Base-by-base conservation (phyloP, 768 basidiomycete species). In the Naganishia vaughanmartiniae region DNA sequence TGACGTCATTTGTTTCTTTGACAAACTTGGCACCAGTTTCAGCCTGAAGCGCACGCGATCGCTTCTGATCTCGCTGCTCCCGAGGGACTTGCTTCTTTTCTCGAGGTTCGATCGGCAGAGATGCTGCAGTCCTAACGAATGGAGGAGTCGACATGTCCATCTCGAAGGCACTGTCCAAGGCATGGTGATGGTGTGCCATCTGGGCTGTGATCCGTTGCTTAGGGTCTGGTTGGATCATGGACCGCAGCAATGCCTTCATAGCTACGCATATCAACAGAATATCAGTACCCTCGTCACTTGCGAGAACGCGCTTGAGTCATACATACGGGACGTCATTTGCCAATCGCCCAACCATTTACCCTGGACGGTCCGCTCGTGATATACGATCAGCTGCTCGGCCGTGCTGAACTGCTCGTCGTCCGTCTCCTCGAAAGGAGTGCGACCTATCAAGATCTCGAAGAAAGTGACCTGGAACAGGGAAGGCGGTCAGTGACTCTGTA, bases 381-480 rank as follows among this genome's bases (percentile, higher is more conserved):
- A 99, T 66, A 85, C 85, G 77, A 92, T 89, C 30, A 95, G 81
- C 73, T 92, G 90, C 53, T 90, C 91, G 75, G 89, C 88, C 17
- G 87, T 89, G 10, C 85, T 82, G 73, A 93, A 89, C 71, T 89
- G 85, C 76, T 94, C 91, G 73, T 89, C 78, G 79, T 93, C 90
- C 66, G 75, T 63, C 69, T 74, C 73, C 69, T 83, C 83, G 76
- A 98, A 98, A 1, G 94, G 93, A 1, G 95, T 98, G 12, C 95
- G 86, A 0, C 94, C 94, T 28, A 89, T 84, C 36, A 97, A 86
- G 72, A 99, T 90, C 81, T 99, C 95, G 79, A 96, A 99, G 80
- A 97, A 90, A 0, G 94, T 92, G 31, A 95, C 84, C 56, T 81
- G 73, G 11, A 15, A 26, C 51, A 89, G 89, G 2, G 91, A 87